Evolutionary conservation across 257 asterid genomes (phyloP), one percentile per base, ranked within the genome.

Genomic region (Fraxinus quadrangulata): DNA sequence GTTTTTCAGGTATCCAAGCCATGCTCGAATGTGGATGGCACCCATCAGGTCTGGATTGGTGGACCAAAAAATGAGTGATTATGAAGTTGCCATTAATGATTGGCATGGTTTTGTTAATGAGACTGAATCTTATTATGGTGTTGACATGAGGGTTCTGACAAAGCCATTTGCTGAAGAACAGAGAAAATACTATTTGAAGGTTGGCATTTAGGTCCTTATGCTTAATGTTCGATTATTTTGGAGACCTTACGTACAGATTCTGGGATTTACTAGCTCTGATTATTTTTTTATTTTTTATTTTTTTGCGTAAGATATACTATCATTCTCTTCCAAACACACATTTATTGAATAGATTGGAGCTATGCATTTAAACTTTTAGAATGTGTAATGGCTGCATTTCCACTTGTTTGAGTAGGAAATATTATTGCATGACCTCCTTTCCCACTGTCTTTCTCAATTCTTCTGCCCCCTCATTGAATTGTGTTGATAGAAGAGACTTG

Each of bases 1-100:
- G 69, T 47, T 73, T 83, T 84, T 72, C 88, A 93, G 98, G 99
- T 96, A 96, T 71, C 99, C 98, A 31, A 96, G 99, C 85, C 98
- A 93, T 83, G 98, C 99, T 81, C 94, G 96, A 73, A 92, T 96
- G 87, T 93, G 97, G 98, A 80, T 96, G 78, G 93, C 98, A 31
- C 99, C 99, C 24, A 85, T 93, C 77, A 88, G 88, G 78, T 84
- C 99, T 73, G 89, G 87, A 66, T 83, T 90, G 77, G 97, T 81
- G 21, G 97, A 96, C 81, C 91, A 88, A 72, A 92, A 87, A 86
- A 80, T 73, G 84, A 76, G 77, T 69, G 96, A 90, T 81, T 96
- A 80, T 76, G 92, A 93, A 37, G 90, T 84, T 72, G 79, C 90
- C 73, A 86, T 93, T 88, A 89, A 84, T 21, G 96, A 93, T 78